These are phyloP conservation scores for Aspergillus biplanus DNA, from an alignment of 495 filamentous ascomycete genomes.

Conservation along the genomic window DNA sequence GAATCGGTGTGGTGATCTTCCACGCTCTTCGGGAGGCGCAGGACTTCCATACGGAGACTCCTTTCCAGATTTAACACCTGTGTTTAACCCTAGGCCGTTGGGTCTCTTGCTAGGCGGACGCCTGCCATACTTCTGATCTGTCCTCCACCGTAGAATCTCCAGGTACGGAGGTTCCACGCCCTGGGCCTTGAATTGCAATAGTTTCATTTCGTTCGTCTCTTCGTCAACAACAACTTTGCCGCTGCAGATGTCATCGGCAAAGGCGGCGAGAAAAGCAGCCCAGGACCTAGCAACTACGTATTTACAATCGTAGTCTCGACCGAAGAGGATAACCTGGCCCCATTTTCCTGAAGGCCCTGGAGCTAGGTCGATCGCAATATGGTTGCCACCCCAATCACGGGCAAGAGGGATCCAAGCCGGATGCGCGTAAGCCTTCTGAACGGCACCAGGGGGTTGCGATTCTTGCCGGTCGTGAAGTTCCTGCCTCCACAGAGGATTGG, in stretches of 20 bases:
- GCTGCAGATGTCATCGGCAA: slow-evolving; percentile 87
- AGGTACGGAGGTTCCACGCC: slow-evolving; percentile 93
- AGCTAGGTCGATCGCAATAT: slow-evolving; percentile 90
- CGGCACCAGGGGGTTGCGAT: slow-evolving; percentile 80
- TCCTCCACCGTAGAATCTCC: slow-evolving; percentile 91
- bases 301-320: slow-evolving; percentile 97
- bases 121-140: slow-evolving; percentile 91
- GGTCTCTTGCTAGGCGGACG: slow-evolving; percentile 49
- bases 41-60: slow-evolving; percentile 59
- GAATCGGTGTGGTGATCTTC: slow-evolving; percentile 58
- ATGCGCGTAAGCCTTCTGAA: slow-evolving; percentile 93
- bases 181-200: slow-evolving; percentile 84
- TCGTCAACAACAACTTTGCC: slow-evolving; percentile 90
- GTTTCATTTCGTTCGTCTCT: slow-evolving; percentile 86
- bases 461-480: slow-evolving; percentile 85
- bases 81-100: slow-evolving; percentile 46
- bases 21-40: slow-evolving; percentile 53
- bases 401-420: slow-evolving; percentile 95
- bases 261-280: slow-evolving; percentile 80
- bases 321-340: slow-evolving; percentile 96
- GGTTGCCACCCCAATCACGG: slow-evolving; percentile 98
- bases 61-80: slow-evolving; percentile 40
- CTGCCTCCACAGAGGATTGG: slow-evolving; percentile 75
- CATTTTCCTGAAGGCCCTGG: slow-evolving; percentile 89
- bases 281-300: slow-evolving; percentile 94